These are phyloP conservation scores for Astrocystis sublimbata DNA, from an alignment of 495 filamentous ascomycete species.

Conservation along the genomic window DNA sequence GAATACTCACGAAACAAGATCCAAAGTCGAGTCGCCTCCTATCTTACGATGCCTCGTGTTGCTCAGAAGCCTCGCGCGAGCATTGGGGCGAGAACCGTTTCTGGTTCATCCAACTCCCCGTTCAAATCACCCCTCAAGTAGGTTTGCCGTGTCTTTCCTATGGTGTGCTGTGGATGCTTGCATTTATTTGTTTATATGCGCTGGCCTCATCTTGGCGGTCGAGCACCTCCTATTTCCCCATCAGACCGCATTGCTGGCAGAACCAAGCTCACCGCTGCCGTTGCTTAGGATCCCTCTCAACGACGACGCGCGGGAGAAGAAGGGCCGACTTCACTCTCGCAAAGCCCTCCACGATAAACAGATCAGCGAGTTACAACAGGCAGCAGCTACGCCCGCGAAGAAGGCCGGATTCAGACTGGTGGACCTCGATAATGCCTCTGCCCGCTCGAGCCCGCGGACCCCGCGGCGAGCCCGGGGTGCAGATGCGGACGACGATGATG, in stretches of 20 bases:
- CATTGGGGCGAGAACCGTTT: conserved; percentile 52
- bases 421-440: conserved; percentile 58
- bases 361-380: conserved; percentile 86
- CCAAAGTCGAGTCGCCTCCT: conserved; percentile 10
- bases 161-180: too few relatives aligned
- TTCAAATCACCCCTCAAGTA: conserved; percentile 73
- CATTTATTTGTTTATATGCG: conserved; percentile 14
- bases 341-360: conserved; percentile 88
- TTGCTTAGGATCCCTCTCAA: conserved; percentile 76
- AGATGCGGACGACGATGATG: conserved; percentile 34
- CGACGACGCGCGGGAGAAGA: conserved; percentile 92
- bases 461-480: conserved; percentile 42
- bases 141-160: conserved; percentile 26
- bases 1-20: conserved; percentile 22
- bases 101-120: conserved; percentile 56
- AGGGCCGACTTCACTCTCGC: conserved; percentile 80
- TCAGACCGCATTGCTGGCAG: not conserved
- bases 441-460: conserved; percentile 61
- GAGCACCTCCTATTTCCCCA: conserved; percentile 26
- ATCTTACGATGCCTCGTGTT: conserved; percentile 69
- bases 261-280: conserved; percentile 12
- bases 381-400: conserved; percentile 78
- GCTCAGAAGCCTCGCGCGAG: conserved; percentile 56
- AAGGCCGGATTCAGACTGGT: conserved; percentile 63
- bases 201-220: conserved; percentile 16